Evolutionary conservation across 2,329 filamentous ascomycete genomes (phyloP).

Genomic region (Juglanconis juglandina): DNA sequence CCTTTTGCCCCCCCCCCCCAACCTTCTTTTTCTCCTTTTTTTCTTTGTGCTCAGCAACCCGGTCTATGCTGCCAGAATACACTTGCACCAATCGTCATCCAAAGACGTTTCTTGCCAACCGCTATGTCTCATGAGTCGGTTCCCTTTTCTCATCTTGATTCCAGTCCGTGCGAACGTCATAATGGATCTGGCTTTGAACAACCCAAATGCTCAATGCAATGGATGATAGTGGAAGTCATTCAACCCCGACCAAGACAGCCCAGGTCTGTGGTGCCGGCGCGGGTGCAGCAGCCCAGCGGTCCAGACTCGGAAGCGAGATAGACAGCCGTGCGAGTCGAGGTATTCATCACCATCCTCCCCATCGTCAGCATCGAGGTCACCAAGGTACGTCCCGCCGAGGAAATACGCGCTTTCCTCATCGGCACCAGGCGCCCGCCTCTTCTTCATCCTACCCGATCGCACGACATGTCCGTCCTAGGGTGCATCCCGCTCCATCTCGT

Average conservation of each 20-base stretch:
- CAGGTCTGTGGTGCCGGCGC: not conserved
- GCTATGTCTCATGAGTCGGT: no score
- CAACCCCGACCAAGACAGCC: not conserved
- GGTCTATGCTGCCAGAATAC: no score
- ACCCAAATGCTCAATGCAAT: not conserved
- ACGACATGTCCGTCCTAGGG: slow-evolving; percentile 10
- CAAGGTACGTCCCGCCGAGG: not conserved
- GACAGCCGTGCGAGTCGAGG: not conserved
- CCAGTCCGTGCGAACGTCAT: not conserved
- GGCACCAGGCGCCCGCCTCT: no score
- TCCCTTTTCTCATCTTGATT: no score
- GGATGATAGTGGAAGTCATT: not conserved
- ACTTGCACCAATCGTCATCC: no score
- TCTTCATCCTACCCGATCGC: not conserved
- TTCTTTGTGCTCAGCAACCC: no score
- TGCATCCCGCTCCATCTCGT: slow-evolving; percentile 68
- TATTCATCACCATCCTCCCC: not conserved
- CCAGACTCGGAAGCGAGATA: not conserved
- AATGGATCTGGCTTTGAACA: not conserved
- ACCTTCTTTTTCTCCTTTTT: no score
- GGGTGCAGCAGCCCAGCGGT: not conserved
- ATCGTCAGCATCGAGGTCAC: not conserved
- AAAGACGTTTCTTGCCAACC: no score
- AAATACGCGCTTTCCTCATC: not conserved
- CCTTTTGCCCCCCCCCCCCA: no score